Evolutionary conservation across 106 monocot genomes (phyloP).

Genomic region (Xerophyta viscosa): DNA sequence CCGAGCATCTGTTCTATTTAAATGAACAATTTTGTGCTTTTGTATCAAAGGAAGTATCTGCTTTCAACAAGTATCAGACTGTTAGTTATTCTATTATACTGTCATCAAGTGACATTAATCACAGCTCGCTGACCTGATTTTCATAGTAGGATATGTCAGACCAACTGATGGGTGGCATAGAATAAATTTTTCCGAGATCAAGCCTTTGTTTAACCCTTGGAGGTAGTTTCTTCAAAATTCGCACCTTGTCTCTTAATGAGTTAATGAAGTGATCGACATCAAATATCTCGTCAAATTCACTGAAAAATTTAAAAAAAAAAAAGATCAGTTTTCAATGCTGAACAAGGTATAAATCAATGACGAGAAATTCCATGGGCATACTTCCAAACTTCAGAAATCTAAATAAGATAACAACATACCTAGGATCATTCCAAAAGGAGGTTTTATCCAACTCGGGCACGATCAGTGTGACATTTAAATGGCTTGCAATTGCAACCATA

Average conservation of each 20-base stretch:
- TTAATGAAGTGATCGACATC: constrained; percentile 93
- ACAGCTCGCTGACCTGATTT: constrained; percentile 42
- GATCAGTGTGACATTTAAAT: constrained; percentile 90
- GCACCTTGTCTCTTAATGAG: constrained; percentile 84
- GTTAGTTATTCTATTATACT: constrained; percentile 1
- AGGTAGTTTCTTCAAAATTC: constrained; percentile 85
- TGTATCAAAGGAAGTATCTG: constrained; percentile 90
- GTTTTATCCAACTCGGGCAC: constrained; percentile 96
- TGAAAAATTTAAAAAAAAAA: constrained; percentile 13
- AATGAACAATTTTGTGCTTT: constrained; percentile 71
- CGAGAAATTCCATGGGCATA: background rate
- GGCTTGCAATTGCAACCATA: constrained; percentile 89
- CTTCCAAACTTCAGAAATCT: background rate
- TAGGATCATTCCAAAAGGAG: constrained; percentile 92
- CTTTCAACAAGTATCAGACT: background rate
- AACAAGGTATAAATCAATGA: background rate
- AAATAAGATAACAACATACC: constrained; percentile 18
- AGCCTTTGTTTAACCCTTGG: constrained; percentile 69
- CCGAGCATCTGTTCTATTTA: constrained; percentile 87
- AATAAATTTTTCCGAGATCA: constrained; percentile 48
- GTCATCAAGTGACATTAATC: background rate
- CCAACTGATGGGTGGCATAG: constrained; percentile 95
- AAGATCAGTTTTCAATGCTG: background rate
- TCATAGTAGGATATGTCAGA: constrained; percentile 84
- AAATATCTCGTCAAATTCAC: constrained; percentile 95